A percentile compares a stretch with the other conserved stretches of the same genome.
Conservation (phyloP, 306 rosid species). For the Dryas drummondii region DNA sequence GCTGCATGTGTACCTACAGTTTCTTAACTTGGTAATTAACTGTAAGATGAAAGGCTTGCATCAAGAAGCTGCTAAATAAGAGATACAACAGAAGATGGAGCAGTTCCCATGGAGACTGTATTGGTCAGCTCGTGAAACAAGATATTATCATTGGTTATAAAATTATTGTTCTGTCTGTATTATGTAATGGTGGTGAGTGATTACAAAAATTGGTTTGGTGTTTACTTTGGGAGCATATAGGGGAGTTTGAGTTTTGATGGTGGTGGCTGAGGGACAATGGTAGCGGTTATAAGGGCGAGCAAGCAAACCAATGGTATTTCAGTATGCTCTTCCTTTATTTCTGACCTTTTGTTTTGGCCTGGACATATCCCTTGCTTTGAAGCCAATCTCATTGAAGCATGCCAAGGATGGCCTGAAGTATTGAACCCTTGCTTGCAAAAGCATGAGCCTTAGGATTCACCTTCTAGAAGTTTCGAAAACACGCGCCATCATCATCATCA, state of each 20-base stretch:
- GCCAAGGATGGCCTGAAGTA: not conserved
- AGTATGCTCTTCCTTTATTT: not conserved
- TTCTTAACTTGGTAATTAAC: not conserved
- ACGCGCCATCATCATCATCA: not conserved
- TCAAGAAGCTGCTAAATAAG: not conserved
- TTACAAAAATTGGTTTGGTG: not conserved
- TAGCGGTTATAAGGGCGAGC: not conserved
- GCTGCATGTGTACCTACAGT: too few species aligned
- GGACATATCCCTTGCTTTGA: not conserved
- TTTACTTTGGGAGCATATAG: not conserved
- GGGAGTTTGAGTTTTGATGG: not conserved
- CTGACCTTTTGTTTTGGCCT: not conserved
- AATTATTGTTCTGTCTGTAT: not conserved
- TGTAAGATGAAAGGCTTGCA: not conserved
- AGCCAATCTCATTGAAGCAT: not conserved
- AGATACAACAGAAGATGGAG: constrained; percentile 1
- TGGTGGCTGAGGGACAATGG: not conserved
- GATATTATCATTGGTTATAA: not conserved
- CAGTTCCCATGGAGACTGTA: not conserved
- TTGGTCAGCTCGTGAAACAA: not conserved
- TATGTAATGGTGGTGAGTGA: not conserved
- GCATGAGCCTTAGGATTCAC: not conserved
- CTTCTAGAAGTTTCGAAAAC: not conserved
- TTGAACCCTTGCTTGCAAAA: not conserved
- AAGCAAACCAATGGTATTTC: not conserved